Percentiles rank a stretch among this genome's conserved stretches.
These are phyloP conservation scores for Fusarium sp. DNA, from an alignment of 2,329 filamentous ascomycete species.

Conservation along the genomic window DNA sequence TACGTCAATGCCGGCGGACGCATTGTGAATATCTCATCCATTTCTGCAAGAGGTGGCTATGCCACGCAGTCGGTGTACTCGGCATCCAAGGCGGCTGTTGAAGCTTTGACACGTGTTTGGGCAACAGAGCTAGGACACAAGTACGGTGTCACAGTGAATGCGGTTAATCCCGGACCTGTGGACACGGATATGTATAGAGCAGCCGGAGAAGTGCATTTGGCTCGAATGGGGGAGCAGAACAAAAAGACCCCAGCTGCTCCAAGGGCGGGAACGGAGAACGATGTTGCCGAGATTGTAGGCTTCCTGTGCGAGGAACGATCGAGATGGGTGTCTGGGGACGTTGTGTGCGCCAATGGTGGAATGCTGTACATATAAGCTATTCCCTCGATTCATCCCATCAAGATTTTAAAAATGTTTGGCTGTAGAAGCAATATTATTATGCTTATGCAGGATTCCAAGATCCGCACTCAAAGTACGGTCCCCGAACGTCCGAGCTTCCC, in stretches of 20 bases:
- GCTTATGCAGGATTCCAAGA: not conserved
- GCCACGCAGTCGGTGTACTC: slow-evolving; percentile 4
- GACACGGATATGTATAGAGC: slow-evolving; percentile 35
- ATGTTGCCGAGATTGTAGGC: slow-evolving; percentile 10
- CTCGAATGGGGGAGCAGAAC: slow-evolving; percentile 9
- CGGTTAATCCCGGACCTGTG: slow-evolving; percentile 47
- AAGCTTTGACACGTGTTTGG: slow-evolving; percentile 13
- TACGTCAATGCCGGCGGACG: not conserved
- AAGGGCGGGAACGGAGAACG: slow-evolving; percentile 6
- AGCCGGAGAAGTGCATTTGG: slow-evolving; percentile 3
- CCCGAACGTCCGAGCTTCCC: slow-evolving; percentile 5
- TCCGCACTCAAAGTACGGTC: slow-evolving; percentile 4
- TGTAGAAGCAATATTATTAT: not conserved
- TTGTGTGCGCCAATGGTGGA: slow-evolving; percentile 15
- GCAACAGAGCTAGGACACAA: slow-evolving; percentile 27
- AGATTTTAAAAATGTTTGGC: not conserved
- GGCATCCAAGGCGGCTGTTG: slow-evolving; percentile 12
- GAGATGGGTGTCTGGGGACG: slow-evolving; percentile 42
- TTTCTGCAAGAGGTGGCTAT: slow-evolving; percentile 4
- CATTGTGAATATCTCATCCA: slow-evolving; percentile 17
- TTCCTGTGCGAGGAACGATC: slow-evolving; percentile 13
- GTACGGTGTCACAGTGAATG: slow-evolving; percentile 46
- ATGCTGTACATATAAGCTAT: not conserved
- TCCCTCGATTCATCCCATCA: not conserved
- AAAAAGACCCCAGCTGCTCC: slow-evolving; percentile 11